phyloP scores from a whole-genome alignment of 2,329 filamentous ascomycete genomes.

The Bipolaris oryzae region DNA sequence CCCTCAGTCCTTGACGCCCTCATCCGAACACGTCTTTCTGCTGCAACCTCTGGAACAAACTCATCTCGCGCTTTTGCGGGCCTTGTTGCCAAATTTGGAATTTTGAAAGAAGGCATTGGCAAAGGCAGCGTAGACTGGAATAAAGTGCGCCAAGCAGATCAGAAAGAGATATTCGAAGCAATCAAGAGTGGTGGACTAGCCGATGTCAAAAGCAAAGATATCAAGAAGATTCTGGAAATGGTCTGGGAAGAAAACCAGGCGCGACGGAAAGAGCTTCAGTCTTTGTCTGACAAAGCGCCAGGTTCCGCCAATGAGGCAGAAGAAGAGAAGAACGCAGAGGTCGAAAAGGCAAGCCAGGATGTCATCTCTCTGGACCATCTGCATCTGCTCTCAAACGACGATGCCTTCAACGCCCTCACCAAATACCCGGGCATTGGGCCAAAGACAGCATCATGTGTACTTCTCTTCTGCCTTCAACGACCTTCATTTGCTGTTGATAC shows the following conservation, averaged over 20 bases:
- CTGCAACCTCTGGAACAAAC: slow-evolving; percentile 64
- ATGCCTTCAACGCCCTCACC: slow-evolving; percentile 63
- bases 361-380: slow-evolving; percentile 70
- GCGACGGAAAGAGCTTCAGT: slow-evolving; percentile 57
- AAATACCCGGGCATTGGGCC: slow-evolving; percentile 68
- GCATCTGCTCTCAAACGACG: slow-evolving; percentile 60
- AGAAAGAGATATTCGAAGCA: slow-evolving; percentile 68
- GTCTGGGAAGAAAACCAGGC: slow-evolving; percentile 71
- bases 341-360: slow-evolving; percentile 62
- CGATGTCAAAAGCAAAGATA: slow-evolving; percentile 71
- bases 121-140: slow-evolving; percentile 79
- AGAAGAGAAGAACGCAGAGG: slow-evolving; percentile 62
- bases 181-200: slow-evolving; percentile 75
- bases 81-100: slow-evolving; percentile 68
- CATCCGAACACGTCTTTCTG: slow-evolving; percentile 66
- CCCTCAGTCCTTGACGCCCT: slow-evolving; percentile 69
- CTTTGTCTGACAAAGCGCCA: slow-evolving; percentile 44
- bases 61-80: slow-evolving; percentile 70
- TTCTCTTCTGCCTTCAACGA: slow-evolving; percentile 68
- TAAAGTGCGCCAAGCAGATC: slow-evolving; percentile 64
- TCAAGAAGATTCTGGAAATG: slow-evolving; percentile 75
- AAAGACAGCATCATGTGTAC: slow-evolving; percentile 70
- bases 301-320: slow-evolving; percentile 55
- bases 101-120: slow-evolving; percentile 66
- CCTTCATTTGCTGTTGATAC: slow-evolving; percentile 71